Percentiles rank a stretch among this genome's conserved stretches.
These are phyloP conservation scores for Jamesozyma gamospora DNA, from an alignment of 805 yeast species.

Conservation along the genomic window DNA sequence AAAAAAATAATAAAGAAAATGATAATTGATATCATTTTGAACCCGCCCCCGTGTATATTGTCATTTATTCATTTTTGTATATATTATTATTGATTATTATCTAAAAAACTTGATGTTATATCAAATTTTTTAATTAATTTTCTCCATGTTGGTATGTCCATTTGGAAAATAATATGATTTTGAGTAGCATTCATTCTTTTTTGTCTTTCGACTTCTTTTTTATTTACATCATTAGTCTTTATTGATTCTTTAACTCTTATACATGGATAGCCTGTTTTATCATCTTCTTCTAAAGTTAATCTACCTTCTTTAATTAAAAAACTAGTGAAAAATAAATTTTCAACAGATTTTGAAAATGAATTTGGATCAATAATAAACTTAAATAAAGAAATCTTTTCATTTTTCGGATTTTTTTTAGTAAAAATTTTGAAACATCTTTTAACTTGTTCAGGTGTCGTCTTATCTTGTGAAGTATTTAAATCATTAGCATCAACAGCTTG, in stretches of 20 bases:
- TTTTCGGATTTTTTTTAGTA: constrained; percentile 24
- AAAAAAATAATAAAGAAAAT: too few relatives aligned
- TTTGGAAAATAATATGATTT: constrained; percentile 62
- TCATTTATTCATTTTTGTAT: too few relatives aligned
- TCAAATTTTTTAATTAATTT: constrained; percentile 42
- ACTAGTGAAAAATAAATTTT: constrained; percentile 74
- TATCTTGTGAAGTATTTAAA: constrained; percentile 36
- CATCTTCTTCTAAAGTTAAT: constrained; percentile 44
- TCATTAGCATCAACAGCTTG: constrained; percentile 42
- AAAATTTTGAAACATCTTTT: constrained; percentile 40
- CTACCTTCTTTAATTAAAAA: constrained; percentile 69
- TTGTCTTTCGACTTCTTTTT: constrained; percentile 17
- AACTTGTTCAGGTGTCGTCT: constrained; percentile 59
- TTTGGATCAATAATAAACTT: constrained; percentile 63
- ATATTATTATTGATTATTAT: neutral
- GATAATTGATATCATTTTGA: too few relatives aligned
- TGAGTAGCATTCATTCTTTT: constrained; percentile 24
- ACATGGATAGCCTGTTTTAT: constrained; percentile 38
- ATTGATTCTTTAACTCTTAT: constrained; percentile 28
- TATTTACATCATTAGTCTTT: constrained; percentile 18
- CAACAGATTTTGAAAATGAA: constrained; percentile 71
- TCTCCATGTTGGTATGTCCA: constrained; percentile 61
- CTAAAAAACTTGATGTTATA: constrained; percentile 33
- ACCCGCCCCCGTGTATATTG: too few relatives aligned
- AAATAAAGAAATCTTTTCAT: constrained; percentile 44